Conservation (phyloP, 106 monocot species). For the Chionographis japonica region DNA sequence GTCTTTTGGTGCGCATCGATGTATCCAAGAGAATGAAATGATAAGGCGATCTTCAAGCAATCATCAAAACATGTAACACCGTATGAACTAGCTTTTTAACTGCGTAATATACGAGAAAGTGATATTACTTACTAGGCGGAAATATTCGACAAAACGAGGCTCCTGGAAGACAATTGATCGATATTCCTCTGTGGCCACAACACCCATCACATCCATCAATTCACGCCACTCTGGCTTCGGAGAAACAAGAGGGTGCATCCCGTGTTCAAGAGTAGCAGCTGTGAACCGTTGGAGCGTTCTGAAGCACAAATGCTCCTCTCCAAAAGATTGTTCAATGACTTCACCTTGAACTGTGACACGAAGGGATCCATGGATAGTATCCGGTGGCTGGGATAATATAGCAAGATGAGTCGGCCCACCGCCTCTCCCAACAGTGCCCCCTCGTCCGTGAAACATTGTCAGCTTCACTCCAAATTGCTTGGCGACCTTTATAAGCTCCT, state of each 20-base stretch:
- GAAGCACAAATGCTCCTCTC: conserved; percentile 94
- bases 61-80: too few relatives aligned
- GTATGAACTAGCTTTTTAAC: neutral
- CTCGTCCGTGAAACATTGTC: conserved; percentile 97
- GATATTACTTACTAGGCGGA: conserved; percentile 61
- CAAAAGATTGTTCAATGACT: conserved; percentile 94
- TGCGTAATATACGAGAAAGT: conserved; percentile 1
- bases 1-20: too few relatives aligned
- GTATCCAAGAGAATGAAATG: too few relatives aligned
- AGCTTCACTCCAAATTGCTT: conserved; percentile 84
- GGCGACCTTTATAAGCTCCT: conserved; percentile 76
- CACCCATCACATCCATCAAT: conserved; percentile 89
- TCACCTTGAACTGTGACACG: conserved; percentile 91
- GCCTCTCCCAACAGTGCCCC: conserved; percentile 87
- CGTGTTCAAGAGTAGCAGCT: conserved; percentile 94
- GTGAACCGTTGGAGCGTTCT: conserved; percentile 91
- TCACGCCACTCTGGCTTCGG: conserved; percentile 94
- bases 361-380: conserved; percentile 78
- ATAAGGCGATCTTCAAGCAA: too few relatives aligned
- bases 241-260: conserved; percentile 85
- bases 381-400: conserved; percentile 87
- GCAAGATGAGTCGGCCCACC: conserved; percentile 88
- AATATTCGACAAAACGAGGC: conserved; percentile 95
- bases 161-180: conserved; percentile 85
- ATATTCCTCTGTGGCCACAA: conserved; percentile 81